Conservation (phyloP, 139 green algal genomes). For the Edaphochlamys debaryana region DNA sequence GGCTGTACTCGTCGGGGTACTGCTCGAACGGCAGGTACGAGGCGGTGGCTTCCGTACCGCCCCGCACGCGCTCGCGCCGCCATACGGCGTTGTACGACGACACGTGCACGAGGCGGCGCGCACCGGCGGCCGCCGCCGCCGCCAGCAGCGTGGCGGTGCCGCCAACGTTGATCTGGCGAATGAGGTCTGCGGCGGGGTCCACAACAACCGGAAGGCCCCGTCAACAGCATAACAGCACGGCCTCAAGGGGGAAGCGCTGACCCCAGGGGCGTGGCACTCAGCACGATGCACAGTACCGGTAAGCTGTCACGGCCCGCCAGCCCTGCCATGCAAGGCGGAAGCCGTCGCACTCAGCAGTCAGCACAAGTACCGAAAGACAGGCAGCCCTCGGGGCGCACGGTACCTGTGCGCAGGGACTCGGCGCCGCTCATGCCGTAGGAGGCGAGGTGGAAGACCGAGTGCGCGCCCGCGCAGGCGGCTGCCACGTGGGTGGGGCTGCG, state of each 20-base stretch:
- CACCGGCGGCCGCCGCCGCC: constrained; percentile 9
- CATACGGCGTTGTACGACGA: constrained; percentile 46
- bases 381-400: no score
- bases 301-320: no score
- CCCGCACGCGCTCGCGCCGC: not conserved
- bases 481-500: not conserved
- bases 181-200: no score
- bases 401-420: constrained; percentile 7
- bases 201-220: no score
- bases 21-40: not conserved
- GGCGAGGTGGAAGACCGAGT: not conserved
- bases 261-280: no score
- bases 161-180: constrained; percentile 8
- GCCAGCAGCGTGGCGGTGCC: constrained; percentile 45
- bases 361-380: no score
- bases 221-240: no score
- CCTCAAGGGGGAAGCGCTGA: no score
- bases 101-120: constrained; percentile 47
- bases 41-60: constrained; percentile 25
- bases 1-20: constrained; percentile 46
- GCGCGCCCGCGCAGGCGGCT: not conserved
- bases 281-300: no score
- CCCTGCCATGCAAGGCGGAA: no score
- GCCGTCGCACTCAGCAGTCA: no score
- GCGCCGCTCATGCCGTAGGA: constrained; percentile 29